A percentile compares a stretch with the other conserved stretches of the same genome.
phyloP scores from a whole-genome alignment of 2,329 filamentous ascomycete genomes.

The Colletotrichum tabaci region DNA sequence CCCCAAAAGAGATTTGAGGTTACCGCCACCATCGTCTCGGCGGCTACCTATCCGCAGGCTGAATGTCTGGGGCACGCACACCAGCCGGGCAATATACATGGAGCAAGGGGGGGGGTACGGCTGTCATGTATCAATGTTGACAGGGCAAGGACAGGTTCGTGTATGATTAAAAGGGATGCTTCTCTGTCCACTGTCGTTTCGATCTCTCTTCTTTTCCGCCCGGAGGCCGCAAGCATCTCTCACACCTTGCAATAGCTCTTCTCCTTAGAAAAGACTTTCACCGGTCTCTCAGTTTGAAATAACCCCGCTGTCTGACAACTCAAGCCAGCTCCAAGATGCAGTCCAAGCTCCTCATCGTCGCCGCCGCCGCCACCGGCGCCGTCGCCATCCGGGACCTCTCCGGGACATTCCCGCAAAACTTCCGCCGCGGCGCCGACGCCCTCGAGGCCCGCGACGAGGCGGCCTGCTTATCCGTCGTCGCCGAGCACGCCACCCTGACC shows the following conservation, averaged over 20 bases:
- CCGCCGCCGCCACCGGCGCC: constrained; percentile 20
- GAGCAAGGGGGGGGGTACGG: neutral
- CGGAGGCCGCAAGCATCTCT: neutral
- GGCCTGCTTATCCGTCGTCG: constrained; percentile 39
- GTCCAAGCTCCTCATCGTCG: constrained; percentile 34
- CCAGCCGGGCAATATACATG: neutral
- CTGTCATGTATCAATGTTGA: neutral
- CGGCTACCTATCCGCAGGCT: neutral
- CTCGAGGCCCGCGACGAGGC: constrained; percentile 28
- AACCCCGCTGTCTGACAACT: neutral
- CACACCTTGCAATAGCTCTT: neutral
- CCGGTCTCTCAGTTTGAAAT: neutral
- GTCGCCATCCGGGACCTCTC: constrained; percentile 31
- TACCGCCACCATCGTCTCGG: neutral
- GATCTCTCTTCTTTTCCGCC: neutral
- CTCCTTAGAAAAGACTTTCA: neutral
- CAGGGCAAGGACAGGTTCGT: too few relatives aligned
- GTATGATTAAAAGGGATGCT: neutral
- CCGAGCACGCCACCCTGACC: constrained; percentile 39
- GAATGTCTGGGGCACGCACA: too few relatives aligned
- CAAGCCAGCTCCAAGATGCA: constrained; percentile 20
- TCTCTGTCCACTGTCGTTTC: neutral
- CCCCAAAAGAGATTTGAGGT: neutral
- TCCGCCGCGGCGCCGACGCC: constrained; percentile 17
- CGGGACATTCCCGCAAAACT: constrained; percentile 19